phyloP scores from a whole-genome alignment of 768 basidiomycete genomes.

The Sarcomyxa edulis region DNA sequence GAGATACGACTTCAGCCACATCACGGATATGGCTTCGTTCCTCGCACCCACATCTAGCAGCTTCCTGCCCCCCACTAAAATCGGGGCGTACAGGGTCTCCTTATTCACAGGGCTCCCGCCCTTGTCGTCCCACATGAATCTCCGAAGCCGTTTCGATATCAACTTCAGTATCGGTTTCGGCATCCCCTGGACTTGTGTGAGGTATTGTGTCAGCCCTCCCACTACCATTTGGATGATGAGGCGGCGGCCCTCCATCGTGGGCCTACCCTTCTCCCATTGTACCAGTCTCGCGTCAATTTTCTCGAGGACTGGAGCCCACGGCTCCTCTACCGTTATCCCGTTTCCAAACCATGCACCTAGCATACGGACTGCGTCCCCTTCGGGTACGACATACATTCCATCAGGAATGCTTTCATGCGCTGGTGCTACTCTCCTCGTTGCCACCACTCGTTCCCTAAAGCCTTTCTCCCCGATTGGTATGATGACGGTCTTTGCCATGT shows the following conservation, averaged over 20 bases:
- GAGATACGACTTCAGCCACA: constrained; percentile 9
- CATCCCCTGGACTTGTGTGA: constrained; percentile 15
- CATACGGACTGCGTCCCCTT: constrained; percentile 7
- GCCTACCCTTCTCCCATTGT: constrained; percentile 6
- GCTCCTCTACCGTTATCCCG: neutral
- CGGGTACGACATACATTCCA: constrained; percentile 7
- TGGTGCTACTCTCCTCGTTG: constrained; percentile 3
- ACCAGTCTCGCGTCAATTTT: no score
- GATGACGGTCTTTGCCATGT: constrained; percentile 21
- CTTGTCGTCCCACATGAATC: constrained; percentile 12
- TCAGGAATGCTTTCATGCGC: neutral
- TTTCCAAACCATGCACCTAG: constrained; percentile 15
- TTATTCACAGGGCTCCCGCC: neutral
- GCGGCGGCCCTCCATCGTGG: constrained; percentile 5
- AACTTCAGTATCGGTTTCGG: constrained; percentile 4
- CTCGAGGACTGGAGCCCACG: no score
- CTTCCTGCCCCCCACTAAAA: constrained; percentile 5
- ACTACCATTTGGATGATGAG: constrained; percentile 9
- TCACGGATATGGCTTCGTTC: constrained; percentile 10
- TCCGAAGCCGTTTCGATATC: constrained; percentile 4
- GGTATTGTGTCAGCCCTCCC: constrained; percentile 10
- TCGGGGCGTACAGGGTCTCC: neutral
- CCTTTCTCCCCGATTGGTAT: constrained; percentile 17
- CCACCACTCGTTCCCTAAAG: constrained; percentile 9
- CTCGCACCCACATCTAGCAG: constrained; percentile 9